Evolutionary conservation across 164 flowering plant genomes (phyloP), one percentile per base, ranked within the genome.

Genomic region (Liriodendron chinense): DNA sequence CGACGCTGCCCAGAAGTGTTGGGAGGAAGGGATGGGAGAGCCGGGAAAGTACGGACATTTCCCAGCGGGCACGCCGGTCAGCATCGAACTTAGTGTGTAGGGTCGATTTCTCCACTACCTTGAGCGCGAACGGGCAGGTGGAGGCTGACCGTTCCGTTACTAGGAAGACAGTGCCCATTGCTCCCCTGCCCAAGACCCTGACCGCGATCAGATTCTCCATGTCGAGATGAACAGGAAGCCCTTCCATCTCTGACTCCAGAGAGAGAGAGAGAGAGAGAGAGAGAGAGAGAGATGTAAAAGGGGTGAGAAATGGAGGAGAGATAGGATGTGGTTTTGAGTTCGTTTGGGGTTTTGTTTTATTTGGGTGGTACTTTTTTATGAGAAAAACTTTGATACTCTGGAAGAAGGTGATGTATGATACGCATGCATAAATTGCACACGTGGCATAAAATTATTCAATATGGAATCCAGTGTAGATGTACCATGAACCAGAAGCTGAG

Each of bases 91-190:
- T 91, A 47, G 85, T 56, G 18, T 74, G 77, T 74, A 80, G 68
- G 24, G 84, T 56, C 23, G 88, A 79, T 75, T 88, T 92, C 10
- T 90, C 89, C 21, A 92, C 94, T 8, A 91, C 94, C 72, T 96
- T 96, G 77, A 96, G 89, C 23, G 99, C 99, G 81, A 91, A 91
- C 0, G 92, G 91, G 74, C 21, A 73, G 69, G 69, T 66, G 34
- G 69, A 24, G 63, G 9, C 14, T 20, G 25, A 9, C 0, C 2
- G 69, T 80, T 89, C 81, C 71, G 84, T 83, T 76, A 88, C 96
- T 48, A 96, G 85, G 81, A 96, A 89, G n/a, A 96, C 99, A 1
- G 97, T 93, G 10, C 99, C 99, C 91, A 87, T 88, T 56, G 99
- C 99, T 2, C 99, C 99, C 78, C 80, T 87, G 57, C 99, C 99